Base-by-base conservation (phyloP, 345 rosid genomes). In the Brassica rapa region DNA sequence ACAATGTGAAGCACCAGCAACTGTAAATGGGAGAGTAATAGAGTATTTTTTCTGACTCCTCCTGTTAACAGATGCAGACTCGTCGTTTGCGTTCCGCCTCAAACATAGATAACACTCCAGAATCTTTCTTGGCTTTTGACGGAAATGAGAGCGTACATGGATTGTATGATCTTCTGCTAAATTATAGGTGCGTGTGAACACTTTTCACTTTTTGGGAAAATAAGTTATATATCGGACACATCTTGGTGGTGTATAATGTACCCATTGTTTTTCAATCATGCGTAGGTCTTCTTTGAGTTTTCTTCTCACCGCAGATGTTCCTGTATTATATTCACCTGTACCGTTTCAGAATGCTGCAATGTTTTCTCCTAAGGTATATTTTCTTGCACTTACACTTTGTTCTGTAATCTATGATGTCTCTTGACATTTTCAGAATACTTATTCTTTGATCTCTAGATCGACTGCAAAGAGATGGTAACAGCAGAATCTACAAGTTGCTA, bases 341-440 rank as follows among this genome's bases (percentile, higher is more conserved):
- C 90, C 91, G 21, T 96, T 90, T 82, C 93, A 82, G 71, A 89
- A 90, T 82, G 91, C 94, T 66, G 88, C 99, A 73, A 56, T 93
- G 62, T 91, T 96, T 76, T 81, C 91, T 65, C 99, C 98, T 0
- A 91, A 91, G 96, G 99, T 83, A 69, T 59, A 59, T 53, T 8
- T 9, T 60, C 46, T 33, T 12, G 8, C 51, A 59, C 53, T 62
- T 56, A 69, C 46, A 65, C 59, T 65, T 65, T 62, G 39, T 14
- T 69, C 56, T 43, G 33, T 10, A 16, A 39, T 70, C 7, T 15
- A 23, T 73, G 63, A 75, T 39, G 72, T 81, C 51, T 46, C 62
- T 10, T 68, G 76, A 67, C 19, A 32, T 16, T 39, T 41, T 14
- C 6, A 68, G 29, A 37, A 21, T 21, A 71, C 55, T 57, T 69